Evolutionary conservation across 2,329 filamentous ascomycete species (phyloP).

Genomic region (Diaporthe ampelina): DNA sequence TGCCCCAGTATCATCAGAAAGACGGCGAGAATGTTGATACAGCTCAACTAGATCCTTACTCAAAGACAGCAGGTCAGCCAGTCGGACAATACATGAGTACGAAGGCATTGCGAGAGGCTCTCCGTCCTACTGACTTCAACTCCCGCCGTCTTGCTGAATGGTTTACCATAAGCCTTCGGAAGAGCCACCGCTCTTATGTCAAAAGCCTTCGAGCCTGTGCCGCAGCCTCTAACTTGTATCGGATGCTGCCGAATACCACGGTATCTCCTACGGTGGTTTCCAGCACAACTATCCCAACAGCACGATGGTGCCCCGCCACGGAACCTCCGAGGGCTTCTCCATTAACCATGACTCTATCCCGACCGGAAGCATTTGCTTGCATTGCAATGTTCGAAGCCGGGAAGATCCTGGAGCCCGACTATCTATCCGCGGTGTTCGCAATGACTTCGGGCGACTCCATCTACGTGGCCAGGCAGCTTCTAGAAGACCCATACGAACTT

Average conservation of each 20-base stretch:
- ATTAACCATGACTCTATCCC: background rate
- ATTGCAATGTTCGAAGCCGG: background rate
- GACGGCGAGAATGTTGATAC: background rate
- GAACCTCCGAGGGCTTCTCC: background rate
- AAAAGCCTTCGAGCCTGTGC: background rate
- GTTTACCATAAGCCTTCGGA: background rate
- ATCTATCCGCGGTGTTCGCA: background rate
- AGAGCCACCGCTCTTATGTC: background rate
- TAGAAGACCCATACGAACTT: slow-evolving; percentile 20
- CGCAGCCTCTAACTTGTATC: background rate
- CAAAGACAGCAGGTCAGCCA: too few species aligned
- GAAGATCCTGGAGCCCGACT: background rate
- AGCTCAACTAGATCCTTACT: background rate
- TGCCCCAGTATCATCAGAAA: background rate
- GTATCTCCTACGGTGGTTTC: background rate
- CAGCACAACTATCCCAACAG: background rate
- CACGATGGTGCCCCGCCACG: background rate
- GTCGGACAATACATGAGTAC: background rate
- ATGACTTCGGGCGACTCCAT: slow-evolving; percentile 18
- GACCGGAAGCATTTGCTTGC: background rate
- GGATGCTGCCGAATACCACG: background rate
- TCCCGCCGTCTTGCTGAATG: background rate
- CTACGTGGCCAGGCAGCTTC: background rate
- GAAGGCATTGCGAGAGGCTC: background rate
- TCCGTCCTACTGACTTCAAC: slow-evolving; percentile 5